Evolutionary conservation across 148 eudicot genomes (phyloP).

Genomic region (Chenopodium formosanum): DNA sequence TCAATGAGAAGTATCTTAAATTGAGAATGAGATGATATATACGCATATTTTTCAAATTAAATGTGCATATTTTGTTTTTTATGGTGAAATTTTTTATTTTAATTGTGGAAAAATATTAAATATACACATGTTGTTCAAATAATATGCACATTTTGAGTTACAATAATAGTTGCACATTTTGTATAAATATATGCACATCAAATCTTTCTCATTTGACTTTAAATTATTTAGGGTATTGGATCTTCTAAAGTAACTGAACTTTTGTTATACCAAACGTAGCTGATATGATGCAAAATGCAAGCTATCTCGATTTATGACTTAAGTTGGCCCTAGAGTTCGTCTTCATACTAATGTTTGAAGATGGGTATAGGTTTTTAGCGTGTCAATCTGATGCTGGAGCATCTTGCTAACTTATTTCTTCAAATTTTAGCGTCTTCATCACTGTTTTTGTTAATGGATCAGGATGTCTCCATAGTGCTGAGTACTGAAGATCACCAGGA

Average conservation of each 20-base stretch:
- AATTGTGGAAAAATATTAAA: too few species aligned
- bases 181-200: too few species aligned
- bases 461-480: constrained; percentile 87
- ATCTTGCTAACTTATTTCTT: background rate
- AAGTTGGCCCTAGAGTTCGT: background rate
- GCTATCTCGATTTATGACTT: background rate
- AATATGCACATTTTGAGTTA: too few species aligned
- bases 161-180: too few species aligned
- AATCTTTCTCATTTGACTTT: too few species aligned
- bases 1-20: too few species aligned
- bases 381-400: constrained; percentile 3
- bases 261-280: background rate
- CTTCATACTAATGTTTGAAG: background rate
- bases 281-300: background rate
- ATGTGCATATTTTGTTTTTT: too few species aligned
- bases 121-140: too few species aligned
- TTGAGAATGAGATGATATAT: too few species aligned
- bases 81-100: too few species aligned
- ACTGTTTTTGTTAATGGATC: constrained; percentile 21
- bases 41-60: too few species aligned
- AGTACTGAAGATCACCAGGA: constrained; percentile 90
- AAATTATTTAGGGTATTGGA: too few species aligned
- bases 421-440: constrained; percentile 15
- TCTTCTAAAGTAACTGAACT: background rate
- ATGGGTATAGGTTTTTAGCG: background rate